These are phyloP conservation scores for Cystobasidium ongulense DNA, from an alignment of 768 basidiomycete species.

Conservation along the genomic window DNA sequence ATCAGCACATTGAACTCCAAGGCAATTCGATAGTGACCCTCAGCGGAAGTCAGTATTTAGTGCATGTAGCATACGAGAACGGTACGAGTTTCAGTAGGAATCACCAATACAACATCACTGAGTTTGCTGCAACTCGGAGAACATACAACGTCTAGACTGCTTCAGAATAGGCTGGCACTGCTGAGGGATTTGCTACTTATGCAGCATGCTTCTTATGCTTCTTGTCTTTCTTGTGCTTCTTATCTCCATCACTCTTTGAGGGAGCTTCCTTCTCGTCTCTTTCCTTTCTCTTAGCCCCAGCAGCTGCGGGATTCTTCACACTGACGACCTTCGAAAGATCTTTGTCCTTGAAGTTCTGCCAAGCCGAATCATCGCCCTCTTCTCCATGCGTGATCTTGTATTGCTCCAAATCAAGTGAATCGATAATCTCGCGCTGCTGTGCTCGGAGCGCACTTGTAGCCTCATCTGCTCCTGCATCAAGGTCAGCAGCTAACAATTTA, in stretches of 20 bases:
- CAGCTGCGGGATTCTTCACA: slow-evolving; percentile 37
- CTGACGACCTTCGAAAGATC: slow-evolving; percentile 34
- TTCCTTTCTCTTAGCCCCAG: slow-evolving; percentile 33
- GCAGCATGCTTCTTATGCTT: neutral
- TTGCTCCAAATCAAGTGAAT: slow-evolving; percentile 78
- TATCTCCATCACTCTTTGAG: slow-evolving; percentile 7
- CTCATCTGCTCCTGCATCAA: slow-evolving; percentile 67
- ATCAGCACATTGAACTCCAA: too few relatives aligned
- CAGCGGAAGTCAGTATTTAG: neutral
- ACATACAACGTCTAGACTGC: neutral
- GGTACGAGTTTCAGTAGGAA: neutral
- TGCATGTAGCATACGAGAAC: neutral
- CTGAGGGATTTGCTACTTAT: neutral
- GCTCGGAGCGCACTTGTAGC: slow-evolving; percentile 50
- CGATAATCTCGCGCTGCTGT: slow-evolving; percentile 75
- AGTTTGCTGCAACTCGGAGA: neutral
- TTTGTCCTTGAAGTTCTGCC: slow-evolving; percentile 33
- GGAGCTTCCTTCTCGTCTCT: slow-evolving; percentile 28
- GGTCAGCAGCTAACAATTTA: slow-evolving; percentile 56
- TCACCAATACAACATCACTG: neutral
- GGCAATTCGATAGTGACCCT: too few relatives aligned
- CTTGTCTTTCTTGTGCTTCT: slow-evolving; percentile 35
- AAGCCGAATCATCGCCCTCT: slow-evolving; percentile 37
- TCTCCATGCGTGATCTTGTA: slow-evolving; percentile 45
- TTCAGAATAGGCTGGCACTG: too few relatives aligned